Base-by-base conservation (phyloP, 1,284 basidiomycete genomes). In the Ceratobasidium sp. region DNA sequence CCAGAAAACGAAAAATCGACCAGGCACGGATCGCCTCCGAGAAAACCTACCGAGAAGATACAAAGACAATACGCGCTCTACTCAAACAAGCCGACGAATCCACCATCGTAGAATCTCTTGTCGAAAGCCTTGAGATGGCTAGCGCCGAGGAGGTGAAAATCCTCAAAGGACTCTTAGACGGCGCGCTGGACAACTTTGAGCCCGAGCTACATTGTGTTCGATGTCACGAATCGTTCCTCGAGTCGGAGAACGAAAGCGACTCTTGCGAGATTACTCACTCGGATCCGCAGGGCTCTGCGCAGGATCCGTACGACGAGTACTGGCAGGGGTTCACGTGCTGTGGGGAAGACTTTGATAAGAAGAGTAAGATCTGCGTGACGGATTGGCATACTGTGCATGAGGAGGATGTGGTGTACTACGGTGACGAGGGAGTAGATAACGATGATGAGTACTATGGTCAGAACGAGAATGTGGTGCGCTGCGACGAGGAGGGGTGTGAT, bases 381-480 rank as follows among this genome's bases (percentile, higher is more conserved):
- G 57, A 13, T 8, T 9, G 8, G 18, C 57, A 59, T 13, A 59
- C 38, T 9, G 44, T 41, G n/a, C 23, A 59, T 14, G 38, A 59
- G 28, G 57, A 43, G 8, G 38, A 43, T 13, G 57, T 59, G 18
- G 38, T 59, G 1, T 59, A 59, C 21, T 59, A 59, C 26, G 57
- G 38, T 4, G 57, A n/a, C 26, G 23, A n/a, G 41, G 21, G 38
- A 9, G 57, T 59, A 5, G 57, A 59, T 44, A 38, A 59, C 6
- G 57, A 59, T 44, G 38, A 59, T 18, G 57, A 59, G 57, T 59
- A 41, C 21, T 59, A 43, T 44, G 57, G 38, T 43, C 38, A 59
- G 38, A 44, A 59, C 57, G 16, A 59, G 57, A 59, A 59, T 14
- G 41, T 59, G 7, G 28, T 21, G 23, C 14, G 7, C 5, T 59